phyloP scores from a whole-genome alignment of 257 asterid species.

The Salvia hispanica region DNA sequence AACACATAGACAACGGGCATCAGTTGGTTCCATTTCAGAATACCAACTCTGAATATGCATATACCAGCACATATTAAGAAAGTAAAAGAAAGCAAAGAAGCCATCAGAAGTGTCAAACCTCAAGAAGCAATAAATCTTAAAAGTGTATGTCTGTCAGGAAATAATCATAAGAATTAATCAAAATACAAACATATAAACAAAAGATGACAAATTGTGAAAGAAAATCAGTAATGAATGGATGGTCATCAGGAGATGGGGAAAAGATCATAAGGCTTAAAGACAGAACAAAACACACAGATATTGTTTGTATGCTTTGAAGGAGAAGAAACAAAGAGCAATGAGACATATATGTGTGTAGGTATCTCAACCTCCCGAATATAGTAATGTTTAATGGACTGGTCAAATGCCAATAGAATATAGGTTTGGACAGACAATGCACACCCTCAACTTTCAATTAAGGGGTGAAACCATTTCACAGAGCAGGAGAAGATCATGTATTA shows the following conservation, averaged over 20 bases:
- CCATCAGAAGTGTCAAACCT: constrained; percentile 11
- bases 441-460: constrained; percentile 11
- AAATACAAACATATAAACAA: constrained; percentile 19
- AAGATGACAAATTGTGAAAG: constrained; percentile 4
- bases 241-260: constrained; percentile 5
- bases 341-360: not conserved
- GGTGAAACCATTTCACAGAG: not conserved
- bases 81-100: constrained; percentile 22
- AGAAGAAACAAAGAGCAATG: not conserved
- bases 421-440: constrained; percentile 5
- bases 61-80: constrained; percentile 2
- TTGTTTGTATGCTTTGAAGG: constrained; percentile 1
- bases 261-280: not conserved
- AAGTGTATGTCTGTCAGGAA: not conserved
- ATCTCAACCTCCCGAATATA: constrained; percentile 19
- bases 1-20: constrained; percentile 16
- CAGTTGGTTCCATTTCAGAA: constrained; percentile 14
- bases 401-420: constrained; percentile 23
- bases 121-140: constrained; percentile 20
- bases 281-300: constrained; percentile 9
- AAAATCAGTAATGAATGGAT: not conserved
- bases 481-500: constrained; percentile 5
- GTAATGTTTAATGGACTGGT: constrained; percentile 10
- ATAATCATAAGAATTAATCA: constrained; percentile 8
- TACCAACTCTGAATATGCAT: constrained; percentile 22